Conservation (phyloP, 2,329 filamentous ascomycete species). For the Pezicula radicicola region DNA sequence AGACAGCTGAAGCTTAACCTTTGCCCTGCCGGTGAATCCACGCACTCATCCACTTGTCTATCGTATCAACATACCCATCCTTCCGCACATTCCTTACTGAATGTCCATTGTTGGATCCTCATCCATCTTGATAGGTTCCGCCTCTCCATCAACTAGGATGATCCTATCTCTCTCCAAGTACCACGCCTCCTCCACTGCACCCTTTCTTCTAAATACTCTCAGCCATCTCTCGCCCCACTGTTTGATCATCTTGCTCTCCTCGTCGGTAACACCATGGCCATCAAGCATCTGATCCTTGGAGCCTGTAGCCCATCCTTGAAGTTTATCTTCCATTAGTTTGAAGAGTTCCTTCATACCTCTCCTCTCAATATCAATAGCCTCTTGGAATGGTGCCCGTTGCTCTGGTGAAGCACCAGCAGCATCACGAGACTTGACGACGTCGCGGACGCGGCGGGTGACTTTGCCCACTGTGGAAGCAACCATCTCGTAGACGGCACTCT, state of each 20-base stretch:
- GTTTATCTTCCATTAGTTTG: conserved; percentile 72
- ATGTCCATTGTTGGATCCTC: conserved; percentile 1
- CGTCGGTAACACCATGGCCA: conserved; percentile 53
- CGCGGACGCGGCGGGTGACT: conserved; percentile 80
- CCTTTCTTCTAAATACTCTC: conserved; percentile 77
- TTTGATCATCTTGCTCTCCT: conserved; percentile 62
- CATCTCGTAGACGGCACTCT: conserved; percentile 83
- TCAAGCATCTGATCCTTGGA: conserved; percentile 76
- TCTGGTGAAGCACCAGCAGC: conserved; percentile 53
- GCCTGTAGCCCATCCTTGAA: conserved; percentile 69
- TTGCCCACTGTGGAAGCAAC: conserved; percentile 86
- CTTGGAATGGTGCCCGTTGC: conserved; percentile 46
- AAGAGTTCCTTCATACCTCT: conserved; percentile 78
- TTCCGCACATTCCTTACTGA: too few species aligned
- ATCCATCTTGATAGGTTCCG: conserved; percentile 4
- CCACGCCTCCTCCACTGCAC: conserved; percentile 79
- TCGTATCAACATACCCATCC: too few species aligned
- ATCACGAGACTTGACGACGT: conserved; percentile 67
- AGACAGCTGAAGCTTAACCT: too few species aligned
- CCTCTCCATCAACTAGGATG: not conserved
- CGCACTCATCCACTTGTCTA: too few species aligned
- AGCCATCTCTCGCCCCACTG: conserved; percentile 86
- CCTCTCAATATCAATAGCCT: conserved; percentile 67
- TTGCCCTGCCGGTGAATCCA: too few species aligned
- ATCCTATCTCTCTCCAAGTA: conserved; percentile 35